Evolutionary conservation across 2,329 filamentous ascomycete species (phyloP), one percentile per base, ranked within the genome.

Genomic region (Aspergillus pseudoglaucus): DNA sequence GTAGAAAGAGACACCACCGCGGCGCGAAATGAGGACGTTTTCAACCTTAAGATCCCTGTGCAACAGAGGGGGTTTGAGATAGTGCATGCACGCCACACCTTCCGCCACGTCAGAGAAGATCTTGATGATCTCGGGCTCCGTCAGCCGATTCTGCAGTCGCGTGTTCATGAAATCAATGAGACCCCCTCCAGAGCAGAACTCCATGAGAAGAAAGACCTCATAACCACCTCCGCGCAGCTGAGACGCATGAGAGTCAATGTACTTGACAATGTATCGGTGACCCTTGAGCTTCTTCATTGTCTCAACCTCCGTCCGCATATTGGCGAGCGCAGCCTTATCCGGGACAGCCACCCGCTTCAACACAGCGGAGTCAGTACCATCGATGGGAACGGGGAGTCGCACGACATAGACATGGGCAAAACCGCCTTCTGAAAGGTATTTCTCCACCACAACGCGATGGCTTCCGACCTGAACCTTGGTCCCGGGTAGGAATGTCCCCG

Each of bases 111-210:
- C 93, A 45, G 86, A 86, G 72, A 98, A 97, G 70, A 98, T 97
- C 74, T 90, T 87, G 60, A 98, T 75, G 59, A 98, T 95, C 75
- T 98, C 93, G 44, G 93, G 91, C 74, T 98, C 93, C 32, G 91
- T 98, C 69, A 98, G 77, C 44, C 93, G 87, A 68, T 98, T 90
- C 72, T 98, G 93, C 61, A 98, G 75, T 46, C 93, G 83, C 32
- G 93, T 98, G 72, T 98, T 98, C 93, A 98, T 98, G 68, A 97
- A 98, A 73, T 98, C 93, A 66, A 98, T 98, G 65, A 98, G 74
- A 32, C 93, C 91, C 55, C 93, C 93, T 44, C 93, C 93, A 62
- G 87, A 83, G 73, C 93, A 98, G 70, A 85, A 96, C 67, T 98
- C 93, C 93, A 98, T 98, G 55, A 98, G 83, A 63, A 98, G 70